Evolutionary conservation across 2,329 filamentous ascomycete species (phyloP).

Genomic region (Claviceps arundinis): DNA sequence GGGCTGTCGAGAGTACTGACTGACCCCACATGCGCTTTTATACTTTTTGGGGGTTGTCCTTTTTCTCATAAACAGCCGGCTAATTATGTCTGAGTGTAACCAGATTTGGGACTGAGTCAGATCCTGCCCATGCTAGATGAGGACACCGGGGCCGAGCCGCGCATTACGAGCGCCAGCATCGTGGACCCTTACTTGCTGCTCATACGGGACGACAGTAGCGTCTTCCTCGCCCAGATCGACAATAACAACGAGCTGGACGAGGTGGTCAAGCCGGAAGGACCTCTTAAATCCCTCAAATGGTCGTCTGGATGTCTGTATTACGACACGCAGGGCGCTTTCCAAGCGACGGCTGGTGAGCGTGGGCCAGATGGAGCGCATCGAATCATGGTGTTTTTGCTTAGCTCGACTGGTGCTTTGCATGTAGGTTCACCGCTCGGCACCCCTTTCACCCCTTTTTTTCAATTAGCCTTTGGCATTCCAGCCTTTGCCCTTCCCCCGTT

Average conservation of each 20-base stretch:
- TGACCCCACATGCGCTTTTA: not conserved
- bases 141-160: constrained; percentile 67
- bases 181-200: constrained; percentile 76
- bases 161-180: constrained; percentile 69
- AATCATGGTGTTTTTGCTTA: constrained; percentile 65
- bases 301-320: constrained; percentile 70
- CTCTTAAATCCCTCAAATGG: constrained; percentile 56
- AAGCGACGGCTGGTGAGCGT: constrained; percentile 22
- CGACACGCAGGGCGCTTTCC: constrained; percentile 47
- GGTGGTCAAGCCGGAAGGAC: constrained; percentile 48
- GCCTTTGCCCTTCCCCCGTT: no score
- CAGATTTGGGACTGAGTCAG: constrained; percentile 76
- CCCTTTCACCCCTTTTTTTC: no score
- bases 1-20: not conserved
- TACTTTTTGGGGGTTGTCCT: no score
- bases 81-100: not conserved
- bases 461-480: no score
- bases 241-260: constrained; percentile 72
- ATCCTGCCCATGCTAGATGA: constrained; percentile 91
- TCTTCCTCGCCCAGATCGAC: constrained; percentile 68
- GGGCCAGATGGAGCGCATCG: constrained; percentile 29
- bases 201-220: constrained; percentile 68
- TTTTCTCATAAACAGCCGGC: no score
- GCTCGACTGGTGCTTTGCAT: constrained; percentile 57
- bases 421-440: constrained; percentile 33